Conservation (phyloP, 305 asterid species). For the Fraxinus sp. region DNA sequence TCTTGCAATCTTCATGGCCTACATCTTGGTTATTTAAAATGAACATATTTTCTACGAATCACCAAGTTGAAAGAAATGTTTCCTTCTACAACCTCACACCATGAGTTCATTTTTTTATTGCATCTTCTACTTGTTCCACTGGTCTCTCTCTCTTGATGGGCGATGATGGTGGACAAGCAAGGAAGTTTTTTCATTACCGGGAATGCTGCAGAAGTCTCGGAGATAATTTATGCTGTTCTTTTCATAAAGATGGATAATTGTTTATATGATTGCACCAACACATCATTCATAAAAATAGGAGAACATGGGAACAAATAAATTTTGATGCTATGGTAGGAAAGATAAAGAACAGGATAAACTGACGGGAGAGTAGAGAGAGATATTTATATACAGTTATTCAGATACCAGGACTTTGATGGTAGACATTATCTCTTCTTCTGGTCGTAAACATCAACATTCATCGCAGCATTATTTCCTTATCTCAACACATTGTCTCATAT, state of each 20-base stretch:
- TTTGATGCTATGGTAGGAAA: neutral
- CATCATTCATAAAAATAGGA: neutral
- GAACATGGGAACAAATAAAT: neutral
- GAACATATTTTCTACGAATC: neutral
- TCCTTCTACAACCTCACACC: neutral
- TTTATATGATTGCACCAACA: neutral
- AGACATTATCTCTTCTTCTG: neutral
- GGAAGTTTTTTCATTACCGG: conserved; percentile 16
- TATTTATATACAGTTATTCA: conserved; percentile 2
- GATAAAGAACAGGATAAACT: neutral
- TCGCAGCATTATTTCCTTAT: neutral
- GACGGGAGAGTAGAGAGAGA: neutral
- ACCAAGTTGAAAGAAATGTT: neutral
- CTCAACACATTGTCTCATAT: conserved; percentile 18
- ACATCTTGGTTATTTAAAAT: neutral
- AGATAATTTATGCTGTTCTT: conserved; percentile 1
- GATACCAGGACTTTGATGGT: conserved; percentile 20
- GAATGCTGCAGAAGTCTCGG: neutral
- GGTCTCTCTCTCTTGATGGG: conserved; percentile 11
- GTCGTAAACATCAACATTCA: neutral
- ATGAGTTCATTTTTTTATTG: neutral
- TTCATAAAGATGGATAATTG: conserved; percentile 11
- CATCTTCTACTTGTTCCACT: conserved; percentile 12
- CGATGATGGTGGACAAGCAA: conserved; percentile 9
- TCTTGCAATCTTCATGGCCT: neutral